Evolutionary conservation across 495 filamentous ascomycete species (phyloP).

Genomic region (Platismatia glauca): DNA sequence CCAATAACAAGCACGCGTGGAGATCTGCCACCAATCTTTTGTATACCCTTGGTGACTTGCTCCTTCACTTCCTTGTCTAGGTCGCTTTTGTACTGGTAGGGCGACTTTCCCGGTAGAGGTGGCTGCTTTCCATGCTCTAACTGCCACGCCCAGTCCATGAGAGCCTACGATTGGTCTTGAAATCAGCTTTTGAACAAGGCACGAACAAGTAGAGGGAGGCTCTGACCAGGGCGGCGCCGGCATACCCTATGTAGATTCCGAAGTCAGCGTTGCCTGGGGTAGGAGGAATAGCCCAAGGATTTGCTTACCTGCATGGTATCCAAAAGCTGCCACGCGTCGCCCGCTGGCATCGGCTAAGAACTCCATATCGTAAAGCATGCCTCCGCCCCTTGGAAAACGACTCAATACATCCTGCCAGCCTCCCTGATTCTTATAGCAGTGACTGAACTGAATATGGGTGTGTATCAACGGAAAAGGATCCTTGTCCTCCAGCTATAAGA

Average conservation of each 20-base stretch:
- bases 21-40: slow-evolving; percentile 42
- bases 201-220: too few species aligned
- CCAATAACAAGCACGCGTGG: slow-evolving; percentile 54
- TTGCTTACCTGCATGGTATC: too few species aligned
- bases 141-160: slow-evolving; percentile 88
- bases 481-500: neutral
- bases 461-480: too few species aligned
- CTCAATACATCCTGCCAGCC: slow-evolving; percentile 77
- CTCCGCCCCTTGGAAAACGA: slow-evolving; percentile 73
- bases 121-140: slow-evolving; percentile 55
- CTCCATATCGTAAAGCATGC: slow-evolving; percentile 81
- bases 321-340: slow-evolving; percentile 56
- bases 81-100: slow-evolving; percentile 67
- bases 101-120: slow-evolving; percentile 57
- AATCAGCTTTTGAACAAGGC: too few species aligned
- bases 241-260: too few species aligned
- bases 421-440: slow-evolving; percentile 58
- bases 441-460: neutral
- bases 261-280: too few species aligned
- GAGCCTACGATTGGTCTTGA: too few species aligned
- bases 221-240: slow-evolving; percentile 62
- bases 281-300: too few species aligned
- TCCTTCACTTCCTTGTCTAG: slow-evolving; percentile 67
- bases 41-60: slow-evolving; percentile 45
- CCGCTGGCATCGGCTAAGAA: slow-evolving; percentile 74